Base-by-base conservation (phyloP, 345 rosid genomes). In the Gossypium arboreum region DNA sequence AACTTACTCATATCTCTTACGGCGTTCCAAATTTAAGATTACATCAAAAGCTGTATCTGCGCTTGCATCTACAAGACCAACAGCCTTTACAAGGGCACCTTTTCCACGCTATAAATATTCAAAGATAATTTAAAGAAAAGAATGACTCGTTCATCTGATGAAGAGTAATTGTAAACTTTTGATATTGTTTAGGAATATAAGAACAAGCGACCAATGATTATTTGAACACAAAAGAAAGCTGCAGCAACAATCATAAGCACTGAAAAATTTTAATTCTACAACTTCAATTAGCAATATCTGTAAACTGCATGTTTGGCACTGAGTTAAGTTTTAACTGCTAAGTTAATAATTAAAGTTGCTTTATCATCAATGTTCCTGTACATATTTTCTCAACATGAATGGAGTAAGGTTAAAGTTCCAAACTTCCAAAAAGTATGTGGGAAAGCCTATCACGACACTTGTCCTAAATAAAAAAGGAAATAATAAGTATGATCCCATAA, bases 11-110 rank as follows among this genome's bases (percentile, higher is more conserved):
- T 95, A 91, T 95, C 99, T 88, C 66, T 71, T 88, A 54, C 81
- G 96, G 43, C 85, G 90, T 50, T 91, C 97, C 73, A 93, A 83
- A 72, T 85, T 89, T 76, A 89, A 74, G 74, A 95, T 73, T 72
- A 91, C 90, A 79, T 93, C 99, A 82, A 95, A 95, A 69, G 87
- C 90, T 68, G 90, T 78, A 85, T 95, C 99, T 48, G 96, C 93
- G 77, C 77, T 86, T 76, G 94, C 91, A 82, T 95, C 99, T 80
- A 93, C 80, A 54, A 91, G 96, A 71, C 84, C 93, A 81, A 93
- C 96, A 74, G 98, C 89, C 82, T 91, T 93, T 78, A 95, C 93
- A 76, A 95, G 94, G 76, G 81, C 85, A 77, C 96, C 93, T 85
- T 89, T 91, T 72, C 88, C 85, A 79, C 74, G 82, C 99, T 95